These are phyloP conservation scores for Thermomyces lanuginosus DNA, from an alignment of 2,329 filamentous ascomycete species.

Conservation along the genomic window DNA sequence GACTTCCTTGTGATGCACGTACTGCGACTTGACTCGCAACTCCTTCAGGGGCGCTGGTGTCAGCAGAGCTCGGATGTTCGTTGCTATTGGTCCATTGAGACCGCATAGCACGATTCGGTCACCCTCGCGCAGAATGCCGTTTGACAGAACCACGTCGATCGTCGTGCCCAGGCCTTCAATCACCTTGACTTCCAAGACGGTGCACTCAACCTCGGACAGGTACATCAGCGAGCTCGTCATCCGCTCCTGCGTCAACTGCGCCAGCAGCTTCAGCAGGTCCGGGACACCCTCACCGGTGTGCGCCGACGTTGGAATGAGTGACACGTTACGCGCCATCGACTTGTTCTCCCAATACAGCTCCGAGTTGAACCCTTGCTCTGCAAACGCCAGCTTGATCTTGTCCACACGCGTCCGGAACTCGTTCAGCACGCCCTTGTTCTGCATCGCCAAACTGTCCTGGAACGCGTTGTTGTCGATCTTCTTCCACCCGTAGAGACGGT, in stretches of 20 bases:
- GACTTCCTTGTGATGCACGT: conserved; percentile 98
- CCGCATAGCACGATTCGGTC: conserved; percentile 91
- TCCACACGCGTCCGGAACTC: conserved; percentile 85
- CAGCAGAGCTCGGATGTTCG: conserved; percentile 84
- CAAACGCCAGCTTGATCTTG: conserved; percentile 82
- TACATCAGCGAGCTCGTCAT: conserved; percentile 98
- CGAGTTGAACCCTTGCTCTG: conserved; percentile 94
- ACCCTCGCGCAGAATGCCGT: conserved; percentile 85
- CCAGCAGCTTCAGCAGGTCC: conserved; percentile 92
- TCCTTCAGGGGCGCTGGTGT: conserved; percentile 89
- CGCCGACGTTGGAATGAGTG: conserved; percentile 90
- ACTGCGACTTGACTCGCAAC: conserved; percentile 82
- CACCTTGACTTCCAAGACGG: conserved; percentile 95
- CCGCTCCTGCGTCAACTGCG: conserved; percentile 84
- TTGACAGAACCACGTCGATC: conserved; percentile 91
- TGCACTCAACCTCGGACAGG: conserved; percentile 91
- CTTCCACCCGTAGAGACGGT: conserved; percentile 98
- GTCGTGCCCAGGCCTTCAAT: conserved; percentile 98
- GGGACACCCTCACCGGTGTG: conserved; percentile 99
- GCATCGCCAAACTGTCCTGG: conserved; percentile 73
- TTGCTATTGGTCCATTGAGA: conserved; percentile 88
- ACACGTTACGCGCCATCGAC: conserved; percentile 85
- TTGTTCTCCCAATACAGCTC: conserved; percentile 97
- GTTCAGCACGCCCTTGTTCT: conserved; percentile 83
- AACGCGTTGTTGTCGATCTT: conserved; percentile 98